Base-by-base conservation (phyloP, 208 protist species). In the Wallacemonas sp. region DNA sequence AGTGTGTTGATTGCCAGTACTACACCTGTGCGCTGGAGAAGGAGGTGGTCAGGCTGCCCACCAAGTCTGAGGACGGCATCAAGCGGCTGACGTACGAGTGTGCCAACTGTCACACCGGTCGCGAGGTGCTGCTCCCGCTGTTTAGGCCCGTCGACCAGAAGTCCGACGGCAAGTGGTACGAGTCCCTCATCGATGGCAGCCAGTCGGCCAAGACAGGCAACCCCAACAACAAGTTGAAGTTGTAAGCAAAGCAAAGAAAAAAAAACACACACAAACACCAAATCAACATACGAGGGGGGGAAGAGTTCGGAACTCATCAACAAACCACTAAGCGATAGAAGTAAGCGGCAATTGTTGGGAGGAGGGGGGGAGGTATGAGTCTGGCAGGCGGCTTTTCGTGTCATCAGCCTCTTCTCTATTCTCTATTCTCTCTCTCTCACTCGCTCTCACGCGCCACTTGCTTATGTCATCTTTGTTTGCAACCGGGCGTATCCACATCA, bases 1-100 rank as follows among this genome's bases (percentile, higher is more conserved):
- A 92, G 74, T 95, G 89, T 61, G 82, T 90, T 70, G 87, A 95
- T 65, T 95, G 89, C 58, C 65, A 95, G 39, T 92, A 92, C 72
- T 92, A 95, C 81, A 95, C 89, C 8, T 88, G 83, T 49, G 66
- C 73, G 34, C 64, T 93, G 27, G 76, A 76, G 33, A 93, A 88
- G 72, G 79, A 91, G 54, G 70, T 95, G 44, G 61, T 88, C 55
- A 82, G 87, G 77, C 80, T 95, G 43, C 89, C 89, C 32, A 87
- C 77, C 54, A 89, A 88, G 79, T 71, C 74, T 3, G 85, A 92
- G 69, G 89, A 95, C 48, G 89, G 89, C 4, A 38, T 95, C 21
- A 95, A 95, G 73, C 61, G 80, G 27, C 56, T 95, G 11, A 74
- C 82, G 24, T 95, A 92, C 78, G 78, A 68, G 30, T 95, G 89